Conservation (phyloP, 164 flowering plant genomes). For the Santalum album region DNA sequence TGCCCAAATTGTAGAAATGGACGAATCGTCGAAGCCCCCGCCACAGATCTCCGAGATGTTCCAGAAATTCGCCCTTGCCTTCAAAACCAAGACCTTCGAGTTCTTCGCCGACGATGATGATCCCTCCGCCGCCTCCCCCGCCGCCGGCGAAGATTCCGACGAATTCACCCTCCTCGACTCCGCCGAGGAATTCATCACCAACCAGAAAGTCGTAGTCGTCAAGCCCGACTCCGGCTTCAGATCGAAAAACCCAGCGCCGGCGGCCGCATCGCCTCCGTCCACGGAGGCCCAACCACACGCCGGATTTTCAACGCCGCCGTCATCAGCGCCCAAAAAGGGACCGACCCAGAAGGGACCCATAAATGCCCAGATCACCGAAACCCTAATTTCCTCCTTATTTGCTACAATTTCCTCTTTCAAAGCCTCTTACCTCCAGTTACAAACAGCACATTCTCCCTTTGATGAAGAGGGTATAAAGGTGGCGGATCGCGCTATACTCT, state of each 20-base stretch:
- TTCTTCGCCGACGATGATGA: slow-evolving; percentile 76
- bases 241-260: not conserved
- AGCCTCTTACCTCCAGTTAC: slow-evolving; percentile 82
- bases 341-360: not conserved
- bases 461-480: slow-evolving; percentile 37
- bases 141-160: slow-evolving; percentile 21
- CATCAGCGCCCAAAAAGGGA: not conserved
- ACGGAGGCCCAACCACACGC: not conserved
- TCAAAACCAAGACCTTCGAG: slow-evolving; percentile 83
- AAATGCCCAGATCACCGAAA: slow-evolving; percentile 20
- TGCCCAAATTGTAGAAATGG: slow-evolving; percentile 34
- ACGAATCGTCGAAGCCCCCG: slow-evolving; percentile 42
- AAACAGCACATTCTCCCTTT: slow-evolving; percentile 82
- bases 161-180: slow-evolving; percentile 58
- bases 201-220: slow-evolving; percentile 69
- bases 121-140: slow-evolving; percentile 13
- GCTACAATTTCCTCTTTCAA: slow-evolving; percentile 75
- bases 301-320: not conserved
- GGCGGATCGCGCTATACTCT: slow-evolving; percentile 60
- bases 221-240: slow-evolving; percentile 40
- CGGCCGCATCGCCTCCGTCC: not conserved
- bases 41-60: slow-evolving; percentile 85
- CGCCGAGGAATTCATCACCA: slow-evolving; percentile 59
- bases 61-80: slow-evolving; percentile 80
- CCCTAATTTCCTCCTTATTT: slow-evolving; percentile 55